Conservation (phyloP, 805 yeast genomes). For the Hanseniaspora taiwanica region DNA sequence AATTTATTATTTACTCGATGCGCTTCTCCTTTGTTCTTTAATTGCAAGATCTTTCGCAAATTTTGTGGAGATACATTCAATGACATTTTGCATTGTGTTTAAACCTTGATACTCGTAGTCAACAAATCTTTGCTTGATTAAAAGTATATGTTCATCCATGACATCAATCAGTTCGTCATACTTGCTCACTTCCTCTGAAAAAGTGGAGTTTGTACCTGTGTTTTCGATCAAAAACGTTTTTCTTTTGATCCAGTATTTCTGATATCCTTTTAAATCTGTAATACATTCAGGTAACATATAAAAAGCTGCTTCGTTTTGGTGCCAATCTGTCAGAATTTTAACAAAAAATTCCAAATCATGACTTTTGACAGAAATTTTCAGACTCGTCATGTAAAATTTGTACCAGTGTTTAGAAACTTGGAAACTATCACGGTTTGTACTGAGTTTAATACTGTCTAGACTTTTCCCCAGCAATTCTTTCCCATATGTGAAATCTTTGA, state of each 20-base stretch:
- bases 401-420: conserved; percentile 11
- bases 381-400: conserved; percentile 12
- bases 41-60: background rate
- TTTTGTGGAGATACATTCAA: background rate
- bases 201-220: background rate
- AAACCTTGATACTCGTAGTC: background rate
- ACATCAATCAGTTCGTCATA: background rate
- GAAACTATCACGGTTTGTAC: conserved; percentile 5
- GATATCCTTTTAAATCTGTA: conserved; percentile 13
- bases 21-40: background rate
- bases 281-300: conserved; percentile 11
- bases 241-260: conserved; percentile 11
- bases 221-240: background rate
- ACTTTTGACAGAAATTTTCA: conserved; percentile 10
- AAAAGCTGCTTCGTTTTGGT: conserved; percentile 10
- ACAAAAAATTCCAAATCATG: conserved; percentile 9
- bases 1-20: too few species aligned
- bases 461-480: conserved; percentile 9
- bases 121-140: background rate
- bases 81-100: background rate
- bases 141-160: background rate
- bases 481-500: conserved; percentile 9
- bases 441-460: conserved; percentile 5
- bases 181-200: background rate
- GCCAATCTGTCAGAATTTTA: conserved; percentile 15